Base-by-base conservation (phyloP, 2,329 filamentous ascomycete species). In the Nemania bipapillata region DNA sequence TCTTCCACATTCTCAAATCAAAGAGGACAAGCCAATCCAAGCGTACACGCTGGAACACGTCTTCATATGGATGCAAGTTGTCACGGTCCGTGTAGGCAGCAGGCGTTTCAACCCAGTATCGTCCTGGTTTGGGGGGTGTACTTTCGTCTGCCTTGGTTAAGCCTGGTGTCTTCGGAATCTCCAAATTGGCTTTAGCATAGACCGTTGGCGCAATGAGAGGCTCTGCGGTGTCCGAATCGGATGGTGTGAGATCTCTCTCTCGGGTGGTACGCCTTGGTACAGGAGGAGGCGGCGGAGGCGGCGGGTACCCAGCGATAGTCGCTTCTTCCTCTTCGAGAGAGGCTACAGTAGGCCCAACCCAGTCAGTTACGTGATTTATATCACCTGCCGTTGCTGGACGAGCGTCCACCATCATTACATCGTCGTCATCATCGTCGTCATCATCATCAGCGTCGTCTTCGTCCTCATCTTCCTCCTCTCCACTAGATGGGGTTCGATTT, bases 1-100 rank as follows among this genome's bases (percentile, higher is more conserved):
- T 96, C 81, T 99, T 99, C 96, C 96, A 99, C 86, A 99, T 89
- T 49, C 96, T 87, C 59, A 99, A 82, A 79, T 99, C 96, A 78
- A 97, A 99, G 8, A 99, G 84, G 32, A 99, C 93, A 77, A 99
- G 87, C 88, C 93, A 97, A 80, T 99, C 96, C 5, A 99, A 85
- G 35, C 96, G 91, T 12, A 98, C 92, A 35, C 94, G 90, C 77
- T 95, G 90, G 82, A 93, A 94, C 4, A 99, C 85, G 76, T 99
- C 92, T 79, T 99, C 96, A 62, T 94, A 91, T 17, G 88, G 85
- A 55, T 90, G 90, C 6, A 91, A 82, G 62, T 86, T 86, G 35
- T 88, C 85, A 49, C 86, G 85, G 65, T 88, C 86, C 52, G 85
- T 86, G 78, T 92, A 95, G 35, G 87, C 86, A 20, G 87, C 83